Evolutionary conservation across 257 asterid species (phyloP).

Genomic region (Nicotiana tomentosiformis): DNA sequence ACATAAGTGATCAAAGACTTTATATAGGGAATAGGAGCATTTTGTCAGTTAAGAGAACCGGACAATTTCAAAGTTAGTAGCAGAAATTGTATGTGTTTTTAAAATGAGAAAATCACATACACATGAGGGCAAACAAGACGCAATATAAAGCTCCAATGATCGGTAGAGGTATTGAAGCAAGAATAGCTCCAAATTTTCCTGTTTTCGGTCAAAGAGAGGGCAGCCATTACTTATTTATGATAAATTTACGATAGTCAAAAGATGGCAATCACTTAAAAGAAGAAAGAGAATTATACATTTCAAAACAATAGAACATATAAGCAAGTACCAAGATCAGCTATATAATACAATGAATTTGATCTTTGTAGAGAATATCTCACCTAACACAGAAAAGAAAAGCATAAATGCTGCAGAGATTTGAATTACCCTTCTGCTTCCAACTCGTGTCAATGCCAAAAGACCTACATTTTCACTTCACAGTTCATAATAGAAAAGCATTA

Average conservation of each 20-base stretch:
- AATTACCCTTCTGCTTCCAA: slow-evolving; percentile 94
- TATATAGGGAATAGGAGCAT: neutral
- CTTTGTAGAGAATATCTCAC: slow-evolving; percentile 28
- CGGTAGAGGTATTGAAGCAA: slow-evolving; percentile 94
- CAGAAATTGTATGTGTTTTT: neutral
- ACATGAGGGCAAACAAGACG: slow-evolving; percentile 78
- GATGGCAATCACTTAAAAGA: too few relatives aligned
- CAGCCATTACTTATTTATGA: slow-evolving; percentile 1
- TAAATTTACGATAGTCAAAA: neutral
- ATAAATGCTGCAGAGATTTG: slow-evolving; percentile 86
- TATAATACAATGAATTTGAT: neutral
- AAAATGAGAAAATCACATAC: slow-evolving; percentile 31
- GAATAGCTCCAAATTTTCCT: slow-evolving; percentile 89
- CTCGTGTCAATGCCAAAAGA: slow-evolving; percentile 72
- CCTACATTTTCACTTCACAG: slow-evolving; percentile 81
- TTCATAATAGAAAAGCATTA: neutral
- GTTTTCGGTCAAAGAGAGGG: slow-evolving; percentile 16
- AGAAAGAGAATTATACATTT: neutral
- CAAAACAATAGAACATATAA: neutral
- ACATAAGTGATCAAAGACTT: neutral
- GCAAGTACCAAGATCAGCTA: neutral
- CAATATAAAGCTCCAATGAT: slow-evolving; percentile 91
- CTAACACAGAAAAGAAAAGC: slow-evolving; percentile 80
- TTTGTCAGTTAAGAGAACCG: neutral
- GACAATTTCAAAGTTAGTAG: neutral